Conservation (phyloP, 306 rosid genomes). For the Inga laurina region DNA sequence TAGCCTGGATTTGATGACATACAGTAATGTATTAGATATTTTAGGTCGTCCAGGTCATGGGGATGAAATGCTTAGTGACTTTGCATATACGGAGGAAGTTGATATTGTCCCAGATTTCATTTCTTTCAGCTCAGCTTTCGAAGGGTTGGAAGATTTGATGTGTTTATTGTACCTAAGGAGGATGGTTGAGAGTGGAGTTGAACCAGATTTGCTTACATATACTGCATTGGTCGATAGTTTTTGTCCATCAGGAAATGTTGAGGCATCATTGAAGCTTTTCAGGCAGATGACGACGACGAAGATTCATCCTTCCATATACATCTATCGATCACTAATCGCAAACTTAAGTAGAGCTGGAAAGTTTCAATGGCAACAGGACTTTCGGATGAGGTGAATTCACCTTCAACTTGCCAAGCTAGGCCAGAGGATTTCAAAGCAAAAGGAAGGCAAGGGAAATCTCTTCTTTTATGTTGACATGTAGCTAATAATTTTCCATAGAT, state of each 20-base stretch:
- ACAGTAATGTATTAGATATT: conserved; percentile 68
- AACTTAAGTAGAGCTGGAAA: too few species aligned
- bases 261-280: conserved; percentile 62
- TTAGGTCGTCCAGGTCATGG: conserved; percentile 64
- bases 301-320: conserved; percentile 58
- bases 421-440: too few species aligned
- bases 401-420: too few species aligned
- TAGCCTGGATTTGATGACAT: conserved; percentile 59
- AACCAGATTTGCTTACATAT: conserved; percentile 79
- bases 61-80: conserved; percentile 59
- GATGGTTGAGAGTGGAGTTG: conserved; percentile 60
- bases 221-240: conserved; percentile 62
- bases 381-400: too few species aligned
- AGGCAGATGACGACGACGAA: conserved; percentile 64
- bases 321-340: conserved; percentile 55
- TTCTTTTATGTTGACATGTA: neutral
- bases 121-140: conserved; percentile 72
- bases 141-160: conserved; percentile 73
- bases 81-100: conserved; percentile 55
- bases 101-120: conserved; percentile 58
- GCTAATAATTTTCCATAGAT: too few species aligned
- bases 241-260: conserved; percentile 68
- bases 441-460: neutral
- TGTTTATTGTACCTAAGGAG: conserved; percentile 58
- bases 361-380: too few species aligned